Conservation (phyloP, 2,329 filamentous ascomycete genomes). For the Colletotrichum sp. region DNA sequence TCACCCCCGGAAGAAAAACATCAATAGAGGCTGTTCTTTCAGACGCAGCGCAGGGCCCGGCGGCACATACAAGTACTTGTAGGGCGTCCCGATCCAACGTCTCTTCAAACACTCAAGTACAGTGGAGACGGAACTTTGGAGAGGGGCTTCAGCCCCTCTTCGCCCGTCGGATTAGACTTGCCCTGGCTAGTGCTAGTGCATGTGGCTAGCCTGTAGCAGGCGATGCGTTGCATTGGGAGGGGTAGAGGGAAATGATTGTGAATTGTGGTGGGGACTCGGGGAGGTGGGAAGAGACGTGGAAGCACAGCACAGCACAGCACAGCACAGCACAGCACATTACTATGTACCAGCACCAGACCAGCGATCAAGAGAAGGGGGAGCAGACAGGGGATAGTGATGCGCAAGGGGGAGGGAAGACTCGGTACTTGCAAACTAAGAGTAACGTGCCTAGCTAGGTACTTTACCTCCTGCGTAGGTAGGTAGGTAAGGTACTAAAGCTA, state of each 20-base stretch:
- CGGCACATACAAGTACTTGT: background rate
- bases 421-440: background rate
- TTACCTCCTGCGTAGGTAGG: too few species aligned
- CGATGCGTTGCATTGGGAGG: conserved; percentile 7
- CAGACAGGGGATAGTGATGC: background rate
- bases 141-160: background rate
- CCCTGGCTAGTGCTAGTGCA: background rate
- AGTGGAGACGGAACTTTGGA: background rate
- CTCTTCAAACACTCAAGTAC: background rate
- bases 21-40: too few species aligned
- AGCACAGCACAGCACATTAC: background rate
- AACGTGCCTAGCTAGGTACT: background rate
- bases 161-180: background rate
- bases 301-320: background rate
- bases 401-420: background rate
- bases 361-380: background rate
- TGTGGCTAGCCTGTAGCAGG: conserved; percentile 5
- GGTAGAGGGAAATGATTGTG: background rate
- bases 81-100: background rate
- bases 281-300: background rate
- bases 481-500: background rate
- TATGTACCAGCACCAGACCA: background rate
- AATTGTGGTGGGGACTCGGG: background rate
- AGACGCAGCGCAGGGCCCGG: too few species aligned
- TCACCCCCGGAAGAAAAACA: background rate